Conservation (phyloP, 163 green algal species). For the Chloromonas sp. region DNA sequence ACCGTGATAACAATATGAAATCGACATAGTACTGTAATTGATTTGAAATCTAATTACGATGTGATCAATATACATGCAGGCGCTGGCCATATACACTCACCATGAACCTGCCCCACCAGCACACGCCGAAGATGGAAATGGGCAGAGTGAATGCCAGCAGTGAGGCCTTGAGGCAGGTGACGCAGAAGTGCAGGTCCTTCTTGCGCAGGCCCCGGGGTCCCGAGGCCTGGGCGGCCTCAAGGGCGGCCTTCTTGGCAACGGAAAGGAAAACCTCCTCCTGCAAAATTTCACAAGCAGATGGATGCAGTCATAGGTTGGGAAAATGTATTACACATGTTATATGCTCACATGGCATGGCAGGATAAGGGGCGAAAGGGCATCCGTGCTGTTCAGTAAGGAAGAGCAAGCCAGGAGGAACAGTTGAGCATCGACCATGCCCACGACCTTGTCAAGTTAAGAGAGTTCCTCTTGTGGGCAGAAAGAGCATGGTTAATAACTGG, state of each 20-base stretch:
- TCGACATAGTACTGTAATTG: no score
- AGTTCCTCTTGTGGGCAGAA: no score
- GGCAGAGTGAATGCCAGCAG: background rate
- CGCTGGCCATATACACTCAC: no score
- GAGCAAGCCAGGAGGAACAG: no score
- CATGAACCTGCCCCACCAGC: constrained; percentile 11
- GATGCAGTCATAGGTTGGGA: background rate
- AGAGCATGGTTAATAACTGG: no score
- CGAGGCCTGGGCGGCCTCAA: constrained; percentile 10
- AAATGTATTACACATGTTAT: background rate
- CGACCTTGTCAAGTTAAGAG: no score
- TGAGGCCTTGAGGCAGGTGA: background rate
- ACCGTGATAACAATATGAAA: no score
- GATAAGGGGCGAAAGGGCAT: no score
- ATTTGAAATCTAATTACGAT: no score
- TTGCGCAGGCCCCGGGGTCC: background rate
- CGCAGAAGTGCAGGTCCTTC: constrained; percentile 6
- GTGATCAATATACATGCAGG: no score
- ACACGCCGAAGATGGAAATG: background rate
- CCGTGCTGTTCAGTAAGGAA: no score
- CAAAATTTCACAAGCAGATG: background rate
- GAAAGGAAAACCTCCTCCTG: constrained; percentile 92
- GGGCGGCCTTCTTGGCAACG: constrained; percentile 55
- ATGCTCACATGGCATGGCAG: background rate
- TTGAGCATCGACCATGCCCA: no score